Conservation (phyloP, 495 filamentous ascomycete species). For the Trichocladium antarcticum region DNA sequence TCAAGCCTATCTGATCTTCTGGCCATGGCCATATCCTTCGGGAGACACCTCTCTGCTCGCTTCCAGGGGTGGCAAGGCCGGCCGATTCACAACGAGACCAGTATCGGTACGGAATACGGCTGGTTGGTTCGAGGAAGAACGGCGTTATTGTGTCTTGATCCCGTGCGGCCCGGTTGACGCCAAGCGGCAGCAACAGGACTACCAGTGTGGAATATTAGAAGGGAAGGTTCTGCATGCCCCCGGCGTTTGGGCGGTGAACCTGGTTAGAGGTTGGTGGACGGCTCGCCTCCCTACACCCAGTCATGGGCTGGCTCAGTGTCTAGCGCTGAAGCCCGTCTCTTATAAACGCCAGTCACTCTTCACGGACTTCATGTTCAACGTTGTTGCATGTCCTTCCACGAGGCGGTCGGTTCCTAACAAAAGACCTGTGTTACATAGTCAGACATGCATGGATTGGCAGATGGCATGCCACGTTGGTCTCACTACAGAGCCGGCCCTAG, state of each 20-base stretch:
- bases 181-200: neutral
- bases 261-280: too few species aligned
- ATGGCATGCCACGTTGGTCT: too few species aligned
- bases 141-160: neutral
- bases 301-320: neutral
- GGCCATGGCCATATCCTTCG: neutral
- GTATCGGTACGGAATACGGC: too few species aligned
- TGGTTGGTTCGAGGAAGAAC: neutral
- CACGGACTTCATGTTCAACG: neutral
- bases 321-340: neutral
- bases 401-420: too few species aligned
- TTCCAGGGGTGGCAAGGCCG: too few species aligned
- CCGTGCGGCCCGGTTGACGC: neutral
- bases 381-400: too few species aligned
- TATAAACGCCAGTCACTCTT: neutral
- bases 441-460: too few species aligned
- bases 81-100: too few species aligned
- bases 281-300: neutral
- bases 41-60: neutral
- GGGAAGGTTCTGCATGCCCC: neutral
- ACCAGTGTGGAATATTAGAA: neutral
- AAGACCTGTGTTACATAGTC: too few species aligned
- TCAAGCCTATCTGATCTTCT: constrained; percentile 62
- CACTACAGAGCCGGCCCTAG: too few species aligned
- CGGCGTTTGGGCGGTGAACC: too few species aligned